Conservation (phyloP, 176 grass and related monocot genomes). For the Aegilops bicornis region DNA sequence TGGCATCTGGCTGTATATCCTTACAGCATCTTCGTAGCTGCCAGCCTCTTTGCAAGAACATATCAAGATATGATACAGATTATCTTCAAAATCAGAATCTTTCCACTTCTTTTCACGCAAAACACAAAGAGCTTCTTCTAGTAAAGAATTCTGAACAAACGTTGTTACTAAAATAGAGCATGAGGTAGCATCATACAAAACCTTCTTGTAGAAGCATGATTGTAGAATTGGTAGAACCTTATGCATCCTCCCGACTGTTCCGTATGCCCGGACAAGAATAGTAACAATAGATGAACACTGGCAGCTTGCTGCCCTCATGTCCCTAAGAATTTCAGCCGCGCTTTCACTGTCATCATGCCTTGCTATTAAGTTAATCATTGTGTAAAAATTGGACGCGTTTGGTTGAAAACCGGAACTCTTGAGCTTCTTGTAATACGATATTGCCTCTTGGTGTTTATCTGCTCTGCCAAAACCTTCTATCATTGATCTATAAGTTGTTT, state of each 20-base stretch:
- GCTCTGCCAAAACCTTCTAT: slow-evolving; percentile 87
- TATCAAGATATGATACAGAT: slow-evolving; percentile 86
- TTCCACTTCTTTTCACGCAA: slow-evolving; percentile 78
- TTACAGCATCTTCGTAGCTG: slow-evolving; percentile 58
- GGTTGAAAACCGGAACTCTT: slow-evolving; percentile 59
- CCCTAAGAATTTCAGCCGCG: slow-evolving; percentile 56
- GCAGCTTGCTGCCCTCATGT: slow-evolving; percentile 64
- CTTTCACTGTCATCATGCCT: slow-evolving; percentile 56
- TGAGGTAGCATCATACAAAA: slow-evolving; percentile 67
- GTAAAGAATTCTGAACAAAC: slow-evolving; percentile 72
- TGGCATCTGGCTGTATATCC: slow-evolving; percentile 63
- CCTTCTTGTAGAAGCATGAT: slow-evolving; percentile 65
- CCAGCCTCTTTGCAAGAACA: slow-evolving; percentile 85
- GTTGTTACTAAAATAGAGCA: slow-evolving; percentile 78
- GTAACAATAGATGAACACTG: slow-evolving; percentile 75
- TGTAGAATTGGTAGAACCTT: slow-evolving; percentile 60
- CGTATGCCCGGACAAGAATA: slow-evolving; percentile 69
- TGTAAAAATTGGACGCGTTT: slow-evolving; percentile 92
- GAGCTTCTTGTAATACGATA: slow-evolving; percentile 69
- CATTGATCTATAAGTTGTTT: slow-evolving; percentile 92
- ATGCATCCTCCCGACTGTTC: slow-evolving; percentile 55
- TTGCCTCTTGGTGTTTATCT: slow-evolving; percentile 53
- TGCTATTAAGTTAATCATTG: slow-evolving; percentile 81
- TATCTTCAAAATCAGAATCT: slow-evolving; percentile 79
- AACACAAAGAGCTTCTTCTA: slow-evolving; percentile 73